These are phyloP conservation scores for Termitomyces bulborhizus DNA, from an alignment of 768 basidiomycete species.

Conservation along the genomic window DNA sequence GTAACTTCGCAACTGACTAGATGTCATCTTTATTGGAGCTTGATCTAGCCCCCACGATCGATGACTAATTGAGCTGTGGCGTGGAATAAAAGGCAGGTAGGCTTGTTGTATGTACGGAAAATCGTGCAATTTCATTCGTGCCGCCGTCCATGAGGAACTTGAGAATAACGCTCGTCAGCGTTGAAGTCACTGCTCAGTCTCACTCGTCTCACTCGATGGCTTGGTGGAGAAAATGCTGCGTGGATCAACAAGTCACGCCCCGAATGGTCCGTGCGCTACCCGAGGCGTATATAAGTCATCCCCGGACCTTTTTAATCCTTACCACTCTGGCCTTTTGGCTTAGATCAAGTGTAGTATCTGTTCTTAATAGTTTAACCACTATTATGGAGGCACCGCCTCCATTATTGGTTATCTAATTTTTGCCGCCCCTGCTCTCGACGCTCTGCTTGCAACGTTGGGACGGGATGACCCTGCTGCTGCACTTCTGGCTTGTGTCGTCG, in stretches of 20 bases:
- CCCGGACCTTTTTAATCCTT: constrained; percentile 23
- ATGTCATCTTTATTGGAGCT: too few species aligned
- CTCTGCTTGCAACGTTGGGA: constrained; percentile 55
- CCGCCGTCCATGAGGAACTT: too few species aligned
- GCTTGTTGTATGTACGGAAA: background rate
- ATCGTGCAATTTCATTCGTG: background rate
- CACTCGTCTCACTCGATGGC: too few species aligned
- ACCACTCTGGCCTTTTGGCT: constrained; percentile 94
- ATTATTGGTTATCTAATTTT: constrained; percentile 54
- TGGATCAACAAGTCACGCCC: background rate
- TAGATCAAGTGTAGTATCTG: constrained; percentile 98
- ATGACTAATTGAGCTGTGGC: background rate
- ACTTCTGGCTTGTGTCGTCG: constrained; percentile 54
- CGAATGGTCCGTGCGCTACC: constrained; percentile 8
- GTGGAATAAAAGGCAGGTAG: background rate
- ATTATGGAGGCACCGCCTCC: constrained; percentile 50
- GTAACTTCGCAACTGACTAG: background rate
- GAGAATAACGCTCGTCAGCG: too few species aligned
- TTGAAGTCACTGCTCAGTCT: too few species aligned
- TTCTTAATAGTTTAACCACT: constrained; percentile 80
- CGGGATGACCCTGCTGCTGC: constrained; percentile 53
- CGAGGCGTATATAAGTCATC: background rate
- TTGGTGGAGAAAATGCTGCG: background rate
- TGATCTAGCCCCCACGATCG: background rate
- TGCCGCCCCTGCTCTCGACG: constrained; percentile 41